These are phyloP conservation scores for Psilocybe subaeruginosa DNA, from an alignment of 768 basidiomycete species.

Conservation along the genomic window DNA sequence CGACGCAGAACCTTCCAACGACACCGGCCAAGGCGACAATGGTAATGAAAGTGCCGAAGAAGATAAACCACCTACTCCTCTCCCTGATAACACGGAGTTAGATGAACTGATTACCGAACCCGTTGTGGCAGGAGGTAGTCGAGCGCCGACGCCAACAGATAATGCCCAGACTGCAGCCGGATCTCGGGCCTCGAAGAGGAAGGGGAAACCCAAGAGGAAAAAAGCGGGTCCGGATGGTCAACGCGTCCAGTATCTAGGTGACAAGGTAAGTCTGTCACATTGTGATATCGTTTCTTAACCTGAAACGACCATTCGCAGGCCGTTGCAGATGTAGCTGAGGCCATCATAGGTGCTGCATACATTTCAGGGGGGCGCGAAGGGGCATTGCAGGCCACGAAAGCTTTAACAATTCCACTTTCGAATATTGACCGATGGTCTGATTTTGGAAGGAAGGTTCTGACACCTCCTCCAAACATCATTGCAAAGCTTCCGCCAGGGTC, in stretches of 20 bases:
- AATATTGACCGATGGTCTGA: constrained; percentile 73
- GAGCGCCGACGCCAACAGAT: neutral
- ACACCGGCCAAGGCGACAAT: neutral
- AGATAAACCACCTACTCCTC: neutral
- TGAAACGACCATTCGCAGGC: constrained; percentile 43
- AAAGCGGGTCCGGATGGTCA: constrained; percentile 36
- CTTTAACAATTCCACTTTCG: constrained; percentile 66
- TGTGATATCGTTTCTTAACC: neutral
- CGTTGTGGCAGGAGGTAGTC: neutral
- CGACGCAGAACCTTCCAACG: neutral
- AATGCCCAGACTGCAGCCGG: constrained; percentile 3
- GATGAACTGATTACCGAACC: constrained; percentile 2
- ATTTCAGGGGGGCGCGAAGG: constrained; percentile 70
- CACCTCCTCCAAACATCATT: constrained; percentile 44
- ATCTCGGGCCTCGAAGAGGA: constrained; percentile 22
- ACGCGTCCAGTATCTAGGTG: constrained; percentile 60
- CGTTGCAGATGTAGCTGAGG: constrained; percentile 84
- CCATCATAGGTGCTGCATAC: constrained; percentile 83
- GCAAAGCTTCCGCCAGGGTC: constrained; percentile 50
- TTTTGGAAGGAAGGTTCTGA: constrained; percentile 54
- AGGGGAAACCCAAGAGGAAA: constrained; percentile 37
- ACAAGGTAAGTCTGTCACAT: constrained; percentile 57
- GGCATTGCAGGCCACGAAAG: constrained; percentile 67
- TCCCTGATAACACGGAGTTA: neutral
- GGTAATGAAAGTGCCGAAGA: neutral